Evolutionary conservation across 352 stramenopile species (phyloP), one percentile per base, ranked within the genome.

Genomic region (Globisporangium takayamanum): DNA sequence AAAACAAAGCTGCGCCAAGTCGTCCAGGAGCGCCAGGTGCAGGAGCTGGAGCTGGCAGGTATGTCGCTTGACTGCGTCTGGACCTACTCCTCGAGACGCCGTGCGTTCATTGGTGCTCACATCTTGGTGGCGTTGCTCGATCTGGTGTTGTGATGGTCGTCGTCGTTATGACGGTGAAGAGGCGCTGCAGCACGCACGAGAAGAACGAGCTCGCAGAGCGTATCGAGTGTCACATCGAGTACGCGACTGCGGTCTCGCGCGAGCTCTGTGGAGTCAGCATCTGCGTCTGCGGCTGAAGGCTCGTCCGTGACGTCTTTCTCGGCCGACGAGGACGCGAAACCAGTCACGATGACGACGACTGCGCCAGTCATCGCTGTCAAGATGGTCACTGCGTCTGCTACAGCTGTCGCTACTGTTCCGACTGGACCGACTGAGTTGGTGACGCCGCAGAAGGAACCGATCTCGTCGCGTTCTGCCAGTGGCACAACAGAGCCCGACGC

Each of bases 1-100:
- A 62, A 30, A 45, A 30, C 63, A 64, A 66, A 66, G 26, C 26
- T 33, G n/a, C 50, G 20, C 41, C 59, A 11, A 20, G 10, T 20
- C 41, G 3, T 8, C 5, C 18, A 16, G 41, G 41, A 46, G 14
- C 14, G 15, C 12, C 41, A 46, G 39, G 12, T 18, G 16, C 12
- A n/a, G 30, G 12, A 45, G 15, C 41, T 18, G 41, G 18, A 8
- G 41, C 41, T 16, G 14, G 41, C 41, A 46, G 41, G 41, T 46
- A 20, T 46, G 41, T 20, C 41, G 11, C 41, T 20, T 46, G 41
- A 46, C 14, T n/a, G 41, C 41, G 14, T 46, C 15, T 46, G 18
- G 39, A 45, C 39, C 12, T 45, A 5, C 15, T 20, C 14, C 2
- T n/a, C 41, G 41, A 46, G 41, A 20, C 14, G 14, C 14, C 14